Evolutionary conservation across 345 rosid species (phyloP).

Genomic region (Gossypium ekmanianum): DNA sequence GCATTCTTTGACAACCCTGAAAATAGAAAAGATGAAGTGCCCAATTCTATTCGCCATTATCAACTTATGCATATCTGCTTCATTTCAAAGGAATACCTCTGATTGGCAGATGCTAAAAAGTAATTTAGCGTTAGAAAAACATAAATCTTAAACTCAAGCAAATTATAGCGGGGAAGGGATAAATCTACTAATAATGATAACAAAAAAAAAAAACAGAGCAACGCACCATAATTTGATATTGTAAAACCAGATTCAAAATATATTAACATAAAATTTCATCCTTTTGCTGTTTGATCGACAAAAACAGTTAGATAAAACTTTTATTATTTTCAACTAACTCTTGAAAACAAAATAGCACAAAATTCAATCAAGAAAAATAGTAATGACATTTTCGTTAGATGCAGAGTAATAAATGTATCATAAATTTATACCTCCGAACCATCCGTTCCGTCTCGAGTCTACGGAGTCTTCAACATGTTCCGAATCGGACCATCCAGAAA

Average conservation of each 20-base stretch:
- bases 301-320: background rate
- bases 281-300: too few relatives aligned
- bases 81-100: background rate
- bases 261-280: background rate
- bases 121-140: background rate
- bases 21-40: background rate
- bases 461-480: conserved; percentile 30
- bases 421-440: conserved; percentile 51
- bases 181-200: background rate
- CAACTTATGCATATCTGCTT: background rate
- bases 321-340: background rate
- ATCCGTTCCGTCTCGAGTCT: conserved; percentile 45
- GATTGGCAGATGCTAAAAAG: background rate
- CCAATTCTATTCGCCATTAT: background rate
- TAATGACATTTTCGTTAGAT: background rate
- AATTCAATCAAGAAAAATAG: background rate
- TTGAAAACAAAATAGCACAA: background rate
- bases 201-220: background rate
- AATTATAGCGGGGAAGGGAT: background rate
- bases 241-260: background rate
- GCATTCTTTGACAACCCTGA: background rate
- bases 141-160: background rate
- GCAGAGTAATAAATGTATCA: background rate
- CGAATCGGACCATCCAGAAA: conserved; percentile 74
- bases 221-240: background rate